These are phyloP conservation scores for Heterobasidion parviporum DNA, from an alignment of 1,284 basidiomycete species.

Conservation along the genomic window DNA sequence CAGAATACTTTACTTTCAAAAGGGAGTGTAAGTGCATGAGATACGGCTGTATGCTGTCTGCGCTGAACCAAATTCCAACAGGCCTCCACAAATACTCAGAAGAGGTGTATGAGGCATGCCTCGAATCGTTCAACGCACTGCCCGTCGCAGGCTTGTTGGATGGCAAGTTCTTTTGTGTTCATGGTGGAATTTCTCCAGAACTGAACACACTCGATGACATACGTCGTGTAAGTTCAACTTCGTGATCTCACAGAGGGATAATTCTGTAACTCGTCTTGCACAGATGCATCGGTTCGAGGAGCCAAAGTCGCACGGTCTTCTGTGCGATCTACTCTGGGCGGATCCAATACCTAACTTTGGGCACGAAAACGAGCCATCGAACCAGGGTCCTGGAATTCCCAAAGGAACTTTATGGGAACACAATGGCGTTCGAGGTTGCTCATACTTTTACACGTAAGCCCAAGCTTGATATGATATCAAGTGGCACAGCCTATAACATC, in stretches of 20 bases:
- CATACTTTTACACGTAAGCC: slow-evolving; percentile 88
- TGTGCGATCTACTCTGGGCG: slow-evolving; percentile 94
- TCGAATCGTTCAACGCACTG: slow-evolving; percentile 86
- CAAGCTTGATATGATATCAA: not conserved
- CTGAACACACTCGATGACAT: slow-evolving; percentile 81
- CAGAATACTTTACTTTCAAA: slow-evolving; percentile 97
- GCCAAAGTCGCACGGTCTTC: slow-evolving; percentile 85
- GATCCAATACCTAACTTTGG: slow-evolving; percentile 67
- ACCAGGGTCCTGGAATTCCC: slow-evolving; percentile 26
- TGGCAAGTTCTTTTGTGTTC: slow-evolving; percentile 95
- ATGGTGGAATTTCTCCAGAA: slow-evolving; percentile 92
- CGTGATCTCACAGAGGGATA: not conserved
- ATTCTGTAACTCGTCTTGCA: not conserved
- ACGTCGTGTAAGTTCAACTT: slow-evolving; percentile 42
- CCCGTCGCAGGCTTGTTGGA: slow-evolving; percentile 94
- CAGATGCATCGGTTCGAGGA: slow-evolving; percentile 91
- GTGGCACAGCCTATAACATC: no score
- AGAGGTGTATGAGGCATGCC: slow-evolving; percentile 84
- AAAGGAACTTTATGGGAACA: slow-evolving; percentile 64
- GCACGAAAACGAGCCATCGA: slow-evolving; percentile 31
- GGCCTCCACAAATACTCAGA: slow-evolving; percentile 91
- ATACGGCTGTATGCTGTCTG: not conserved
- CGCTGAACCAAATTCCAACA: slow-evolving; percentile 19
- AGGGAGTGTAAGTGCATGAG: slow-evolving; percentile 63
- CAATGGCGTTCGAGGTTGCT: slow-evolving; percentile 90